These are phyloP conservation scores for Pogostemon cablin DNA, from an alignment of 257 asterid genomes.

Conservation along the genomic window DNA sequence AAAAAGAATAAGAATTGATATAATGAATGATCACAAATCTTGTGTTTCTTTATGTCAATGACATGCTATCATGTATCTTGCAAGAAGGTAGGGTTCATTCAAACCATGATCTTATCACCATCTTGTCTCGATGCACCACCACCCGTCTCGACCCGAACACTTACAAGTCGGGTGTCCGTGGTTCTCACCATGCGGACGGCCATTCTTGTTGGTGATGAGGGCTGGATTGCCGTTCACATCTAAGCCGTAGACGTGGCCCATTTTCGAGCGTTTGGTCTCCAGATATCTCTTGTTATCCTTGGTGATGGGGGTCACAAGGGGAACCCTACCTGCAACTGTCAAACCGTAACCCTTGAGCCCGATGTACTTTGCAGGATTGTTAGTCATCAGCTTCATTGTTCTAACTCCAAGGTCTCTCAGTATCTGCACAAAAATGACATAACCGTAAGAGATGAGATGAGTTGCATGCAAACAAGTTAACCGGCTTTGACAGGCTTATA, in stretches of 20 bases:
- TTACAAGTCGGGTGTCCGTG: constrained; percentile 36
- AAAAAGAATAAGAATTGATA: constrained; percentile 34
- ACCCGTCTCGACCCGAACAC: background rate
- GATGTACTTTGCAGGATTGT: constrained; percentile 89
- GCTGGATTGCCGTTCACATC: constrained; percentile 58
- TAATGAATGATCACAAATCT: constrained; percentile 17
- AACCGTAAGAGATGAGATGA: background rate
- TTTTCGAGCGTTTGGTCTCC: constrained; percentile 88
- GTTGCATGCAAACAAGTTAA: background rate
- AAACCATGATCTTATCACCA: constrained; percentile 7
- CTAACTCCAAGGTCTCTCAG: constrained; percentile 94
- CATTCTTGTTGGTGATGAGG: constrained; percentile 48
- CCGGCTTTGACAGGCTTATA: background rate
- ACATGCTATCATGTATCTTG: background rate
- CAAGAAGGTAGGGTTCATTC: background rate
- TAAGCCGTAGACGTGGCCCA: constrained; percentile 90
- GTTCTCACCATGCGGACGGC: constrained; percentile 32
- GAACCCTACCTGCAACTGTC: constrained; percentile 82
- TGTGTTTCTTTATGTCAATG: constrained; percentile 22
- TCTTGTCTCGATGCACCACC: background rate
- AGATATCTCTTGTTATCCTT: constrained; percentile 83
- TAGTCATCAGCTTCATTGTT: constrained; percentile 96
- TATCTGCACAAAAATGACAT: constrained; percentile 58
- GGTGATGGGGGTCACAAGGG: constrained; percentile 75
- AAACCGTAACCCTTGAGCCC: constrained; percentile 96